Evolutionary conservation across 2,329 filamentous ascomycete species (phyloP).

Genomic region (Paraphaeosphaeria minitans): DNA sequence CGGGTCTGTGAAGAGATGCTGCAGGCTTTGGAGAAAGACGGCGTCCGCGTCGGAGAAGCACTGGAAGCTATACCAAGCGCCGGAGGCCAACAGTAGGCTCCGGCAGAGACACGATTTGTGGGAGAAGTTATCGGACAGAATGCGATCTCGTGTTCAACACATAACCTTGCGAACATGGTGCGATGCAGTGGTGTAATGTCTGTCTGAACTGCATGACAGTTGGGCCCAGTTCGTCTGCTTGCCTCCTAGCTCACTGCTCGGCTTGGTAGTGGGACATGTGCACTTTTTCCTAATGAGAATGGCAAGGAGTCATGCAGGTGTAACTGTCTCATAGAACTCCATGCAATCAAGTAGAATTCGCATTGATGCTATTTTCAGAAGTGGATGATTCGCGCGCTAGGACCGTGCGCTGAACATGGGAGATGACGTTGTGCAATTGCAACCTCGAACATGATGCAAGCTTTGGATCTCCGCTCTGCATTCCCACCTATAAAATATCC

Average conservation of each 20-base stretch:
- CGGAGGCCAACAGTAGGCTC: background rate
- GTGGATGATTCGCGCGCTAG: background rate
- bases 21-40: constrained; percentile 36
- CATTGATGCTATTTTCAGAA: background rate
- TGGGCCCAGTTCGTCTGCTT: background rate
- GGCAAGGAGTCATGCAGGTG: too few relatives aligned
- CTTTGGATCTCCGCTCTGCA: background rate
- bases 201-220: background rate
- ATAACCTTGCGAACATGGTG: background rate
- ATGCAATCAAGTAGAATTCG: background rate
- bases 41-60: constrained; percentile 22
- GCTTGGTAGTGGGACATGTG: too few relatives aligned
- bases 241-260: too few relatives aligned
- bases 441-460: background rate
- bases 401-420: constrained; percentile 3
- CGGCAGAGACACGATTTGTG: background rate
- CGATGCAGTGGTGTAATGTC: background rate
- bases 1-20: constrained; percentile 45
- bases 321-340: too few relatives aligned
- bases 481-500: background rate
- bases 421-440: constrained; percentile 12
- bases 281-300: too few relatives aligned
- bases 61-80: constrained; percentile 12
- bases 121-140: background rate
- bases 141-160: background rate